These are phyloP conservation scores for Nicotiana rustica DNA, from an alignment of 305 asterid genomes.

Conservation along the genomic window DNA sequence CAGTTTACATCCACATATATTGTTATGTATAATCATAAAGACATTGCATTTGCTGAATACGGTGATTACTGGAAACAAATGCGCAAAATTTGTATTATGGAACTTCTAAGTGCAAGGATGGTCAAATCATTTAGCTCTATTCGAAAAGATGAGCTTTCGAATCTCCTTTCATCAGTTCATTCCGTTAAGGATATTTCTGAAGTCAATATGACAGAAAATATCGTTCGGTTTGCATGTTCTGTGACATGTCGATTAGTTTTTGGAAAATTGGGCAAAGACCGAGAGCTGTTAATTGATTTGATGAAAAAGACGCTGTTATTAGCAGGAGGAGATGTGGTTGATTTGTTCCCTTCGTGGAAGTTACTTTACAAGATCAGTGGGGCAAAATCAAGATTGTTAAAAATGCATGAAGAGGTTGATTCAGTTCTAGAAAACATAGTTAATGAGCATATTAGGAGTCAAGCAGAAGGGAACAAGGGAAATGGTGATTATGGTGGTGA, in stretches of 20 bases:
- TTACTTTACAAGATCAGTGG: constrained; percentile 33
- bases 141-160: constrained; percentile 29
- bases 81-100: constrained; percentile 32
- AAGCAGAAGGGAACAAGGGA: background rate
- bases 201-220: background rate
- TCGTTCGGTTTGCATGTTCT: background rate
- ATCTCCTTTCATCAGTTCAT: background rate
- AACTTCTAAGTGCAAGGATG: constrained; percentile 35
- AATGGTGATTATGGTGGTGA: constrained; percentile 10
- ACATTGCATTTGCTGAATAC: constrained; percentile 25
- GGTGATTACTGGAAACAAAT: constrained; percentile 40
- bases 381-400: constrained; percentile 19
- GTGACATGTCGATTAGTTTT: constrained; percentile 32
- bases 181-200: constrained; percentile 7
- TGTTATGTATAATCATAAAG: constrained; percentile 25
- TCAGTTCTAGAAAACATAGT: constrained; percentile 22
- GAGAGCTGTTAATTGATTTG: background rate
- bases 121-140: constrained; percentile 24
- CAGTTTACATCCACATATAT: constrained; percentile 9
- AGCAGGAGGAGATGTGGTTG: constrained; percentile 32
- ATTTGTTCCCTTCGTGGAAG: constrained; percentile 37
- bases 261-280: constrained; percentile 35
- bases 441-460: constrained; percentile 27
- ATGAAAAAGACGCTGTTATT: background rate
- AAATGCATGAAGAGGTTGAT: constrained; percentile 32